These are phyloP conservation scores for Candida ficus DNA, from an alignment of 805 yeast genomes.

Conservation along the genomic window DNA sequence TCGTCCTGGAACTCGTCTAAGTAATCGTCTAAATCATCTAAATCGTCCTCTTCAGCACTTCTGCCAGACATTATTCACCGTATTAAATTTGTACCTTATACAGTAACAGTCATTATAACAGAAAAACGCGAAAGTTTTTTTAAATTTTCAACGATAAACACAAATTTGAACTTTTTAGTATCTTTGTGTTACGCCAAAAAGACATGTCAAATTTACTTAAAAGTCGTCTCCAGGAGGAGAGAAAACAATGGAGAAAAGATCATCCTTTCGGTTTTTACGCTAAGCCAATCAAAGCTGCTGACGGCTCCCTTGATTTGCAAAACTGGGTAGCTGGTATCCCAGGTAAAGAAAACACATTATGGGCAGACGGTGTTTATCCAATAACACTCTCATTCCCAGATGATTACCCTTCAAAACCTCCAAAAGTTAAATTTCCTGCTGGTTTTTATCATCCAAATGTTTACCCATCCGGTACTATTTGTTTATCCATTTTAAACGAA, in stretches of 20 bases:
- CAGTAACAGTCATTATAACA: too few species aligned
- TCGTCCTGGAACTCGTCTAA: slow-evolving; percentile 82
- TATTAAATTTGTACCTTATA: too few species aligned
- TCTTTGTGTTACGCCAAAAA: too few species aligned
- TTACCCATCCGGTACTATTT: slow-evolving; percentile 95
- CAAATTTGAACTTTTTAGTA: too few species aligned
- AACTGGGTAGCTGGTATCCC: slow-evolving; percentile 96
- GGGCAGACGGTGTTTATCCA: slow-evolving; percentile 91
- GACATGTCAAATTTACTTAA: slow-evolving; percentile 19
- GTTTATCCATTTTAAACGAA: slow-evolving; percentile 89
- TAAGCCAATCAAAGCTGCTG: slow-evolving; percentile 72
- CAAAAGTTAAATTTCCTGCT: slow-evolving; percentile 84
- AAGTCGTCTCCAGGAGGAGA: slow-evolving; percentile 82
- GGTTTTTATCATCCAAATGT: slow-evolving; percentile 96
- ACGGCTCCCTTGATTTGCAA: slow-evolving; percentile 81
- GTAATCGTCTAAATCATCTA: slow-evolving; percentile 76
- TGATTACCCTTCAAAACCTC: slow-evolving; percentile 96
- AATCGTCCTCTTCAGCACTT: slow-evolving; percentile 35
- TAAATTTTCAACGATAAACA: neutral
- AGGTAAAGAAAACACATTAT: slow-evolving; percentile 78
- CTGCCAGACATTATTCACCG: too few species aligned
- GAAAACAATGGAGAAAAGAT: slow-evolving; percentile 95
- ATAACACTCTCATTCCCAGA: slow-evolving; percentile 77
- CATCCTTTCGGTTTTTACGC: slow-evolving; percentile 98
- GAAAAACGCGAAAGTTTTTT: too few species aligned